Conservation (phyloP, 257 asterid genomes). For the Galeopsis tetrahit region DNA sequence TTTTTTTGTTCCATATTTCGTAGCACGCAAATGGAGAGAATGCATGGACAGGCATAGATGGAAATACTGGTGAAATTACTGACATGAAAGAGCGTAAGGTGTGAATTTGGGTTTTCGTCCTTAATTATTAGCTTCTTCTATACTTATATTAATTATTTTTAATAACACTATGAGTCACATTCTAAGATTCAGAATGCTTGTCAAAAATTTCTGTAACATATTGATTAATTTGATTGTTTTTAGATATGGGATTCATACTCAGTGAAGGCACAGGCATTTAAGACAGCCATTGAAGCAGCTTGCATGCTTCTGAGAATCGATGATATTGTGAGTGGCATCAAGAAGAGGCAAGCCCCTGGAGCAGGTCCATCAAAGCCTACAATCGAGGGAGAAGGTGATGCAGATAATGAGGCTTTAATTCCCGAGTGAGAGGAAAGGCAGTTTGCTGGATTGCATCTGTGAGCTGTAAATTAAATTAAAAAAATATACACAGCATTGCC, state of each 20-base stretch:
- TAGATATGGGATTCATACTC: constrained; percentile 98
- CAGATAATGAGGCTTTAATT: constrained; percentile 83
- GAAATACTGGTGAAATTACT: constrained; percentile 86
- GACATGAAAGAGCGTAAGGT: constrained; percentile 98
- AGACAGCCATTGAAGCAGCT: constrained; percentile 96
- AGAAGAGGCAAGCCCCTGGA: constrained; percentile 89
- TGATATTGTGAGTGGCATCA: constrained; percentile 93
- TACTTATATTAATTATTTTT: neutral
- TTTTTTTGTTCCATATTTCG: constrained; percentile 5
- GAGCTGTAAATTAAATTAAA: constrained; percentile 32
- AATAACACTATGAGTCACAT: neutral
- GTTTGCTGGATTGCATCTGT: constrained; percentile 9
- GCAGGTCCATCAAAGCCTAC: constrained; percentile 73
- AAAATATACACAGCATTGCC: neutral
- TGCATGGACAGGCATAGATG: constrained; percentile 95
- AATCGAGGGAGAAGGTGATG: constrained; percentile 79
- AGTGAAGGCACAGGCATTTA: constrained; percentile 91
- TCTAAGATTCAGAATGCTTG: neutral
- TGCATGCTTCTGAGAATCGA: constrained; percentile 97
- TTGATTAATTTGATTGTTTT: constrained; percentile 25
- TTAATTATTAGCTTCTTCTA: too few relatives aligned
- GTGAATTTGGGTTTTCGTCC: constrained; percentile 13
- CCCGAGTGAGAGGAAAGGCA: constrained; percentile 60
- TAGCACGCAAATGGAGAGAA: constrained; percentile 98
- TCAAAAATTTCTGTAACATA: neutral